Evolutionary conservation across 495 filamentous ascomycete genomes (phyloP), one percentile per base, ranked within the genome.

Genomic region (Aspergillus haitiensis): DNA sequence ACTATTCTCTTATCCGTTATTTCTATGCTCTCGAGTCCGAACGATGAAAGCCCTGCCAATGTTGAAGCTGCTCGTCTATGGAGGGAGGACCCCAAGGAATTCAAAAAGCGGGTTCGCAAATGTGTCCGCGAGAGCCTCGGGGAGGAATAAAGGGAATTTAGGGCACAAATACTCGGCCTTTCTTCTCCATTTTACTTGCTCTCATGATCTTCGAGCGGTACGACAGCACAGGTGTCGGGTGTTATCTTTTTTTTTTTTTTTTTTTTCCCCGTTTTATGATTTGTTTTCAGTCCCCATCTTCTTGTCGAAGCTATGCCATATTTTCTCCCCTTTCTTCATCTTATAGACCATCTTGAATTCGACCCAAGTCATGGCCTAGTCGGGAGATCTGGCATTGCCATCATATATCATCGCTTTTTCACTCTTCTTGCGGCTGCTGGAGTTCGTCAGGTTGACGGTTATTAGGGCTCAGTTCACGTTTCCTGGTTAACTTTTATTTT

Each of bases 11-110:
- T 98, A 8, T 93, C 88, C 56, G 91, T 97, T 12, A 95, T 98
- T 67, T 93, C 89, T 63, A 88, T 98, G 84, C 88, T 98, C 46
- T 87, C 88, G 51, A 89, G 88, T 63, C 94, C 95, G 33, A 98
- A 98, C 69, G 90, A 94, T 62, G 94, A 98, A 82, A 93, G 88
- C 65, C 91, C 95, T 1, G 94, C 94, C 2, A 98, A 98, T 68
- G 84, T 97, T 8, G 94, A 98, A 70, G 94, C 94, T 1, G 93
- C 92, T 10, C 79, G 87, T 47, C 65, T 97, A 71, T 89, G 96
- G 86, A 81, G 94, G 31, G 91, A 93, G 65, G 89, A 98, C 67
- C 77, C 84, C 53, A 85, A 85, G 65, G 91, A 93, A 55, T 96
- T 93, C 64, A 82, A 87, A 75, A 90, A 84, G 75, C 71, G 84